These are phyloP conservation scores for Peronospora belbahrii DNA, from an alignment of 352 stramenopile species.

Conservation along the genomic window DNA sequence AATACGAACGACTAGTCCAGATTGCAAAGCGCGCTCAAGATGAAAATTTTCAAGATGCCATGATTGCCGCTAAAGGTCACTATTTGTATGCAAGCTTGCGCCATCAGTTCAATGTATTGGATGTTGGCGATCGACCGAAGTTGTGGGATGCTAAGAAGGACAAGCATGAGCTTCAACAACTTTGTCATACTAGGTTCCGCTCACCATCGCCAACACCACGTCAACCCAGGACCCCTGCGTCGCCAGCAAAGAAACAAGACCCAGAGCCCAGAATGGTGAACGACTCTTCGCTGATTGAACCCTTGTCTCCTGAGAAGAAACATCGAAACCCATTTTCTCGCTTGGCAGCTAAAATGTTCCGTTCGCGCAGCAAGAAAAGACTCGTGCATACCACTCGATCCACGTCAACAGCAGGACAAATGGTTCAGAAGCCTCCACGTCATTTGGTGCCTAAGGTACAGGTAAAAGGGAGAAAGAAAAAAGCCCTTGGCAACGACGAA, in stretches of 20 bases:
- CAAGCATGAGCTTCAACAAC: conserved; percentile 14
- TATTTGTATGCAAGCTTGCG: conserved; percentile 33
- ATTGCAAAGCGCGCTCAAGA: conserved; percentile 38
- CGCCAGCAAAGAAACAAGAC: conserved; percentile 23
- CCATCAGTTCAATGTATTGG: conserved; percentile 23
- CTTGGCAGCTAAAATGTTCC: conserved; percentile 26
- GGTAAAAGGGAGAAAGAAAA: conserved; percentile 7
- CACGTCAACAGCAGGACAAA: neutral
- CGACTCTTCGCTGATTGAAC: neutral
- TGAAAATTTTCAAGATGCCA: conserved; percentile 32
- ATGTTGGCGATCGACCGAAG: conserved; percentile 18
- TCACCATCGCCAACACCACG: conserved; percentile 15
- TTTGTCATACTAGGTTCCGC: conserved; percentile 5
- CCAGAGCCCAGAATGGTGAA: conserved; percentile 8
- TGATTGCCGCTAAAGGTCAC: conserved; percentile 29
- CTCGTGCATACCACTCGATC: conserved; percentile 4
- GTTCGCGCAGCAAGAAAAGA: conserved; percentile 18
- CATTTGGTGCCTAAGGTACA: neutral
- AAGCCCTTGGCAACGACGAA: neutral
- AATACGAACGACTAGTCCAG: conserved; percentile 36
- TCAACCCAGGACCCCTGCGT: conserved; percentile 1
- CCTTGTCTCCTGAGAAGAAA: conserved; percentile 9
- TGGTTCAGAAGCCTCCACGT: neutral
- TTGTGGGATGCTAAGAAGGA: conserved; percentile 32
- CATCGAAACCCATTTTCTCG: conserved; percentile 25